Conservation (phyloP, 306 rosid genomes). For the Lathyrus sativus region DNA sequence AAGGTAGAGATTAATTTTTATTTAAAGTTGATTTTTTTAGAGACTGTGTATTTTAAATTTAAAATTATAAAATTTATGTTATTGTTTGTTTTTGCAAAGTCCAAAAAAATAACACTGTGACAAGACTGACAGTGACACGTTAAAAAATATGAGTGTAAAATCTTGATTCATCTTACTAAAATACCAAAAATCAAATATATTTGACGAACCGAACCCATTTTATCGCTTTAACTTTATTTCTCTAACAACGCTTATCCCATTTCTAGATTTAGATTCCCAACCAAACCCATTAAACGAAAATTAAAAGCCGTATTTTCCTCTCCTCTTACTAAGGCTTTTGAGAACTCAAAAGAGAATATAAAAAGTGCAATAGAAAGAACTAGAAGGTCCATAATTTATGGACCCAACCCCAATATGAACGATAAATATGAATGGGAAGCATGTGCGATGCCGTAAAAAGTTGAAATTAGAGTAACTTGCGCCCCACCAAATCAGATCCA, state of each 20-base stretch:
- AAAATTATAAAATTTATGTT: too few species aligned
- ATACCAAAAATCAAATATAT: too few species aligned
- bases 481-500: constrained; percentile 48
- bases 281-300: constrained; percentile 14
- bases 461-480: constrained; percentile 36
- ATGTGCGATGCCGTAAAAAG: constrained; percentile 54
- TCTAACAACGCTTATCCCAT: neutral
- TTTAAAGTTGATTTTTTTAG: too few species aligned
- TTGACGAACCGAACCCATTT: too few species aligned
- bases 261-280: constrained; percentile 2
- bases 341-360: constrained; percentile 8
- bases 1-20: too few species aligned
- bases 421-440: constrained; percentile 13
- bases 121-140: too few species aligned
- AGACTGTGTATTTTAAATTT: too few species aligned
- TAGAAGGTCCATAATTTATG: neutral
- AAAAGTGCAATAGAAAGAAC: constrained; percentile 11
- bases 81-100: too few species aligned
- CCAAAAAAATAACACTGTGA: too few species aligned
- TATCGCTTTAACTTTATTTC: too few species aligned
- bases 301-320: neutral
- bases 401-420: constrained; percentile 9
- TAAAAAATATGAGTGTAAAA: too few species aligned
- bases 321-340: constrained; percentile 23
- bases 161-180: too few species aligned